phyloP scores from a whole-genome alignment of 495 filamentous ascomycete genomes.

The Cetradonia linearis region DNA sequence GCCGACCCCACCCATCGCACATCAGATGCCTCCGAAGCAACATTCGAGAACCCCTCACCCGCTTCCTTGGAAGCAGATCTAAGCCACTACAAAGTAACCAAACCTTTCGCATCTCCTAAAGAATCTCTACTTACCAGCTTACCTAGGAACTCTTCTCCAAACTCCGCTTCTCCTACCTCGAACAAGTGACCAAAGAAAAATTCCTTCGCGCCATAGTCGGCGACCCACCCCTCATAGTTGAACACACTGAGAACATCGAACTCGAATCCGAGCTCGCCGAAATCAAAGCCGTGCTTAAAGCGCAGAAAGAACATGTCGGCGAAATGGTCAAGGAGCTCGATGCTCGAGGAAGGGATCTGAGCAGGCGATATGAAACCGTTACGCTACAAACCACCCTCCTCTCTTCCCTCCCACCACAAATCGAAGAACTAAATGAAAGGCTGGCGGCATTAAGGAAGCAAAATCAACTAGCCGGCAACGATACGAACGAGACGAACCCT shows the following conservation, averaged over 20 bases:
- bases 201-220: conserved; percentile 91
- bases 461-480: conserved; percentile 12
- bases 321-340: conserved; percentile 64
- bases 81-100: conserved; percentile 64
- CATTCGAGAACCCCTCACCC: conserved; percentile 59
- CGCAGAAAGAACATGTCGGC: conserved; percentile 70
- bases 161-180: conserved; percentile 76
- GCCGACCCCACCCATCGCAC: conserved; percentile 41
- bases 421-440: conserved; percentile 48
- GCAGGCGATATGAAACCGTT: conserved; percentile 49
- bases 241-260: conserved; percentile 69
- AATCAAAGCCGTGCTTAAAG: conserved; percentile 65
- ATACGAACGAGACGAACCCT: conserved; percentile 27
- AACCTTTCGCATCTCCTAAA: neutral
- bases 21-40: conserved; percentile 59
- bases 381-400: conserved; percentile 50
- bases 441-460: conserved; percentile 13
- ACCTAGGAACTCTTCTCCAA: conserved; percentile 81
- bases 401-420: conserved; percentile 48
- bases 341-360: conserved; percentile 50
- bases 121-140: neutral
- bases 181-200: conserved; percentile 92
- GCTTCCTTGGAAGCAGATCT: conserved; percentile 73
- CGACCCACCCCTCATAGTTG: conserved; percentile 76
- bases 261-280: conserved; percentile 59